phyloP scores from a whole-genome alignment of 768 basidiomycete species.

The Trametes coccinea region DNA sequence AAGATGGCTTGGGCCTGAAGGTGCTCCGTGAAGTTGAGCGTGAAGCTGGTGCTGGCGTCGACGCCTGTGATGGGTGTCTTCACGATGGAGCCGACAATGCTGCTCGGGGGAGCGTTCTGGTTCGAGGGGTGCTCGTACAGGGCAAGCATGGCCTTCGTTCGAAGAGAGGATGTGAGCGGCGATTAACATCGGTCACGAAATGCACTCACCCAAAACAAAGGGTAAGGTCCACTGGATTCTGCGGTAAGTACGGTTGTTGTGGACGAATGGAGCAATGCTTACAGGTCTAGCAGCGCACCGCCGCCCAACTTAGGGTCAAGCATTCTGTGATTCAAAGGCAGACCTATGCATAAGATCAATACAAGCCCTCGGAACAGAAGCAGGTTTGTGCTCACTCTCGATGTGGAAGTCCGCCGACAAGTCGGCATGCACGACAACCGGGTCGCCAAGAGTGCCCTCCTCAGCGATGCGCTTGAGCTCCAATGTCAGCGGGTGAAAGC shows the following conservation, averaged over 20 bases:
- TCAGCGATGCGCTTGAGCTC: slow-evolving; percentile 68
- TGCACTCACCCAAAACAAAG: slow-evolving; percentile 67
- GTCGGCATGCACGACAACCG: slow-evolving; percentile 72
- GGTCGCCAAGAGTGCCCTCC: slow-evolving; percentile 62
- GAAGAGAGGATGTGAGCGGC: not conserved
- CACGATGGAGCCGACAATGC: slow-evolving; percentile 68
- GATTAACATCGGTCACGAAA: no score
- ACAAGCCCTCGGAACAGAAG: not conserved
- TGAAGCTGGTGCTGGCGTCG: slow-evolving; percentile 76
- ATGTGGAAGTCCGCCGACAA: slow-evolving; percentile 70
- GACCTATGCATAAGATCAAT: slow-evolving; percentile 41
- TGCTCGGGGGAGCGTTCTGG: slow-evolving; percentile 53
- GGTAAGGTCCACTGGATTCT: slow-evolving; percentile 69
- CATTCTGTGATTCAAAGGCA: slow-evolving; percentile 71
- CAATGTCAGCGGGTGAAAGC: slow-evolving; percentile 69
- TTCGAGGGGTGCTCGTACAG: slow-evolving; percentile 83
- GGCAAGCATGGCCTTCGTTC: slow-evolving; percentile 66
- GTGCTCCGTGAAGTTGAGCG: slow-evolving; percentile 63
- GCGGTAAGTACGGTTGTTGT: not conserved
- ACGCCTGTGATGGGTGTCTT: slow-evolving; percentile 79
- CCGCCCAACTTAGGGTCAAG: slow-evolving; percentile 80
- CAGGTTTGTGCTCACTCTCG: slow-evolving; percentile 44
- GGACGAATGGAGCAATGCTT: slow-evolving; percentile 29
- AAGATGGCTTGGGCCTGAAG: slow-evolving; percentile 74
- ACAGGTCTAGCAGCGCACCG: slow-evolving; percentile 84